These are phyloP conservation scores for Penicillium longicatenatum DNA, from an alignment of 495 filamentous ascomycete species.

Conservation along the genomic window DNA sequence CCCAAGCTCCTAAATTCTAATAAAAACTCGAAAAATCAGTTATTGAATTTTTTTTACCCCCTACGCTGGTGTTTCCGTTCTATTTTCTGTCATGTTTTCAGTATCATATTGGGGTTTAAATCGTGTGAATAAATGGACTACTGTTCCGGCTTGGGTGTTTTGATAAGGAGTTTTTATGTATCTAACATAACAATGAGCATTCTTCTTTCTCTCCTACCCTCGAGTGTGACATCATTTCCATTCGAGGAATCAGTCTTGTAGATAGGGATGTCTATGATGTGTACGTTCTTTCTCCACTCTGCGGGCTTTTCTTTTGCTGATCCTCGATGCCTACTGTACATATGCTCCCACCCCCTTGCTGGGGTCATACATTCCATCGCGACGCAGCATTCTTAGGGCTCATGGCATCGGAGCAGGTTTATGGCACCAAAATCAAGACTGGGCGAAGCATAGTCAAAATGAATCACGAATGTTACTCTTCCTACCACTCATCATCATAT, in stretches of 20 bases:
- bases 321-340: neutral
- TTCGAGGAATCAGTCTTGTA: conserved; percentile 1
- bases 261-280: conserved; percentile 6
- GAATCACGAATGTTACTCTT: neutral
- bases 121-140: conserved; percentile 27
- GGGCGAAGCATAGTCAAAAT: neutral
- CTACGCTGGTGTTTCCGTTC: conserved; percentile 12
- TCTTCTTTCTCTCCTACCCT: conserved; percentile 15
- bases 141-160: conserved; percentile 23
- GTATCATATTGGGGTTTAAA: conserved; percentile 10
- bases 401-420: conserved; percentile 16
- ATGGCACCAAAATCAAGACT: neutral
- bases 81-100: conserved; percentile 1
- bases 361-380: conserved; percentile 25
- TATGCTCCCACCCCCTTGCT: conserved; percentile 14
- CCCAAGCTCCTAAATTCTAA: conserved; percentile 18
- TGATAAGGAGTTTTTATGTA: conserved; percentile 30
- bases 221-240: conserved; percentile 24
- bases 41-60: neutral
- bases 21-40: conserved; percentile 5
- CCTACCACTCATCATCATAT: neutral
- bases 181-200: conserved; percentile 29
- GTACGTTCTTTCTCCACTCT: neutral
- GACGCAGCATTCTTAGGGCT: conserved; percentile 29
- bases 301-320: neutral